These are phyloP conservation scores for Byssochlamys sp. DNA, from an alignment of 2,329 filamentous ascomycete species.

Conservation along the genomic window DNA sequence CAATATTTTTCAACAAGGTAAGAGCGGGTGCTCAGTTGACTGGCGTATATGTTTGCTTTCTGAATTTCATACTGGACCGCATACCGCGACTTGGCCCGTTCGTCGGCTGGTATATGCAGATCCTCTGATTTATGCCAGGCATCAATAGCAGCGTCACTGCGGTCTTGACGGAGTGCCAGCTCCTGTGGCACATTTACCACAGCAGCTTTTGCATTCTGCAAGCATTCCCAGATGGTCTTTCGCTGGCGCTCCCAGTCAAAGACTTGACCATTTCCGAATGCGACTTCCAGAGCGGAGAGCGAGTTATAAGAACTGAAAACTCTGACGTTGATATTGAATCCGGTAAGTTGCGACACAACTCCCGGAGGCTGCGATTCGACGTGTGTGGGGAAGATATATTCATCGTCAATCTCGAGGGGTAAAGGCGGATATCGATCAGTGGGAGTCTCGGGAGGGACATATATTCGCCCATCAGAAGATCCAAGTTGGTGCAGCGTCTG, in stretches of 20 bases:
- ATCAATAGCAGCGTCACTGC: conserved; percentile 25
- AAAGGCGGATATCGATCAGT: conserved; percentile 68
- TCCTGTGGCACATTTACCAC: conserved; percentile 60
- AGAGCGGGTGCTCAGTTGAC: conserved; percentile 68
- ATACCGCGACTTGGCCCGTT: conserved; percentile 17
- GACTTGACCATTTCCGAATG: conserved; percentile 67
- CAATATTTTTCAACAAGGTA: conserved; percentile 83
- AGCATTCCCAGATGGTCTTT: conserved; percentile 58
- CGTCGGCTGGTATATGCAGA: conserved; percentile 37
- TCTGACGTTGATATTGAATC: conserved; percentile 70
- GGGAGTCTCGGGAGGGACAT: conserved; percentile 66
- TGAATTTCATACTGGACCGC: conserved; percentile 74
- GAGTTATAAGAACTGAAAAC: conserved; percentile 74
- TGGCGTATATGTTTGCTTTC: conserved; percentile 80
- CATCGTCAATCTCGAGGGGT: conserved; percentile 74
- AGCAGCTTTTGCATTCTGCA: conserved; percentile 60
- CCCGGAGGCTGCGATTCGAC: conserved; percentile 61
- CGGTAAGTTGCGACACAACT: conserved; percentile 60
- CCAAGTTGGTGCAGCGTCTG: conserved; percentile 72
- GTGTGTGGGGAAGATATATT: conserved; percentile 62
- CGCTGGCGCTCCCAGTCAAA: conserved; percentile 71
- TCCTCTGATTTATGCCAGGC: conserved; percentile 40
- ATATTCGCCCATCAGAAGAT: conserved; percentile 58
- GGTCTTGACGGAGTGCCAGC: conserved; percentile 47
- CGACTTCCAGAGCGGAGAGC: conserved; percentile 68